Evolutionary conservation across 768 basidiomycete genomes (phyloP).

Genomic region (Collybiopsis confluens): DNA sequence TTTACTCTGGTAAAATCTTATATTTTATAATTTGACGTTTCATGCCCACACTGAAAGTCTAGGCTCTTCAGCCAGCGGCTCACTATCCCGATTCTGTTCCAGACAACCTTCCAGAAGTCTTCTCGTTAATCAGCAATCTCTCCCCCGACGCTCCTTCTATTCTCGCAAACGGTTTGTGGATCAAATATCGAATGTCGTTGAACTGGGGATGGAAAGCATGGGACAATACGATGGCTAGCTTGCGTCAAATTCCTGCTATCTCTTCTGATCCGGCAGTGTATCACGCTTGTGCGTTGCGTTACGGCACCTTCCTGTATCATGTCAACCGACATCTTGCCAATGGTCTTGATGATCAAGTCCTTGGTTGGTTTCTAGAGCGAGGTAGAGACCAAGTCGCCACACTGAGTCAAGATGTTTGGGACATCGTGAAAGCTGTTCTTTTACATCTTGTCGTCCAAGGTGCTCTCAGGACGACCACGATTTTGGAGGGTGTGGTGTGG

Average conservation of each 20-base stretch:
- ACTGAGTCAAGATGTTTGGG: slow-evolving; percentile 63
- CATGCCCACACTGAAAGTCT: not conserved
- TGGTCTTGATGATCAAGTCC: slow-evolving; percentile 67
- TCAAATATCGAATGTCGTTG: slow-evolving; percentile 67
- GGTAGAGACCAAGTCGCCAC: slow-evolving; percentile 61
- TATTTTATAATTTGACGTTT: not conserved
- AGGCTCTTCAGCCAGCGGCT: slow-evolving; percentile 47
- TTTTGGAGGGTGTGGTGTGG: slow-evolving; percentile 72
- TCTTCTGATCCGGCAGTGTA: slow-evolving; percentile 42
- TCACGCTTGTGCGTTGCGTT: slow-evolving; percentile 54
- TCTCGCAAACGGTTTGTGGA: slow-evolving; percentile 77
- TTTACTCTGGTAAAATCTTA: slow-evolving; percentile 52
- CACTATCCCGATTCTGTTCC: slow-evolving; percentile 37
- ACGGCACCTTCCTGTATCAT: slow-evolving; percentile 66
- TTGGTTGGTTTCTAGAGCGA: slow-evolving; percentile 67
- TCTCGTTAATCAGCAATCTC: slow-evolving; percentile 57
- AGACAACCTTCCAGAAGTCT: slow-evolving; percentile 56
- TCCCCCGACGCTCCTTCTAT: slow-evolving; percentile 59
- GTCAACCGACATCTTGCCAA: slow-evolving; percentile 74
- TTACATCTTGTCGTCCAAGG: slow-evolving; percentile 63
- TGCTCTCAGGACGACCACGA: slow-evolving; percentile 66
- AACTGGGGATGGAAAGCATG: slow-evolving; percentile 83
- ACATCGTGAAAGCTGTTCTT: slow-evolving; percentile 56
- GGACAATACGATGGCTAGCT: slow-evolving; percentile 75
- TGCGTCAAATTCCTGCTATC: slow-evolving; percentile 65